phyloP scores from a whole-genome alignment of 257 asterid genomes.

The Fraxinus anomala region DNA sequence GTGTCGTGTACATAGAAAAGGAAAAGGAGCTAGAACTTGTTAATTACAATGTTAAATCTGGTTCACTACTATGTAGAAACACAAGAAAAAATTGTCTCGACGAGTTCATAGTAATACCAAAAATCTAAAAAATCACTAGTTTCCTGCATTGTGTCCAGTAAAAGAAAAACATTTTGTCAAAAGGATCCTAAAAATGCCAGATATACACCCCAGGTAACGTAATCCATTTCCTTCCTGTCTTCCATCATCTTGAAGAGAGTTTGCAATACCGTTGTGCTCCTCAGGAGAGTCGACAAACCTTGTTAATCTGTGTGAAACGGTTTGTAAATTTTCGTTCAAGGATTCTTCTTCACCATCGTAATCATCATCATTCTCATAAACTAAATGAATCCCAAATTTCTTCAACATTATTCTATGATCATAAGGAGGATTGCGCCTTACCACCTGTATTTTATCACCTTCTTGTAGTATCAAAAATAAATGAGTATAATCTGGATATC shows the following conservation, averaged over 20 bases:
- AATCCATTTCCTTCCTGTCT: background rate
- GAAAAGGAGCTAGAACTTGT: no score
- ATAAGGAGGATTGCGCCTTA: conserved; percentile 9
- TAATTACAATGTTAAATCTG: no score
- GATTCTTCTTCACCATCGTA: conserved; percentile 35
- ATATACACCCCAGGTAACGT: background rate
- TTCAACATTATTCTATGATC: conserved; percentile 31
- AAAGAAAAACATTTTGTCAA: background rate
- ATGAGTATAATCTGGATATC: conserved; percentile 18
- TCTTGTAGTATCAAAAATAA: conserved; percentile 27
- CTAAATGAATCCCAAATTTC: conserved; percentile 31
- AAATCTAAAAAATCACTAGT: background rate
- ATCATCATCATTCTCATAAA: conserved; percentile 38
- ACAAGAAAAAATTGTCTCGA: no score
- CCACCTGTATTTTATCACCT: conserved; percentile 31
- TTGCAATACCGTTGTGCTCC: background rate
- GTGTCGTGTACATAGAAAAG: no score
- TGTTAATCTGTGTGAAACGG: conserved; percentile 32
- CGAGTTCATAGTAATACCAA: background rate
- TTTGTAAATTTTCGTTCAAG: conserved; percentile 26
- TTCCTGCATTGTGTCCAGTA: background rate
- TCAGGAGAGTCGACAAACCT: conserved; percentile 13
- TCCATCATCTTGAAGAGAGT: background rate
- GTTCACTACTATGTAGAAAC: no score
- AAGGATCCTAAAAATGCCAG: background rate